Conservation (phyloP, 2,329 filamentous ascomycete genomes). For the Aspergillus ochraceus region DNA sequence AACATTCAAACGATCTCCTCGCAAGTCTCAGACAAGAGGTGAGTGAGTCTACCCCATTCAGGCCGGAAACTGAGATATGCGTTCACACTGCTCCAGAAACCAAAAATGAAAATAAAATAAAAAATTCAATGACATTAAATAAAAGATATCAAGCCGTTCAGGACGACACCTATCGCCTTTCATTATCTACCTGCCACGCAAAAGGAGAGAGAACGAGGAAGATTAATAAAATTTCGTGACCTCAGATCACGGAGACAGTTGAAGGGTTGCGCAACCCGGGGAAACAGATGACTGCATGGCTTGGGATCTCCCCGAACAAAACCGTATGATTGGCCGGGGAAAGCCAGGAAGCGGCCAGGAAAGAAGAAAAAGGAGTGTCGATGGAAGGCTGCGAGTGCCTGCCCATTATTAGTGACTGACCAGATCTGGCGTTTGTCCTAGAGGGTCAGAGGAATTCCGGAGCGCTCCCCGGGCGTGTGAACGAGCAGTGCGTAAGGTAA, state of each 20-base stretch:
- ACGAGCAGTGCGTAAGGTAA: too few species aligned
- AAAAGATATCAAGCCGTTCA: not conserved
- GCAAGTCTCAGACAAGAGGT: not conserved
- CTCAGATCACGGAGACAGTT: not conserved
- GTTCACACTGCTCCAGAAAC: too few species aligned
- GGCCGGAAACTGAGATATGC: too few species aligned
- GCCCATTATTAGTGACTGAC: too few species aligned
- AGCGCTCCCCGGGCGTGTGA: too few species aligned
- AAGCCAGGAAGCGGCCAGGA: not conserved
- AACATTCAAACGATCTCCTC: not conserved
- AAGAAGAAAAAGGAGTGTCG: not conserved
- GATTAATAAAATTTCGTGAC: too few species aligned
- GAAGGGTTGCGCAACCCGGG: not conserved
- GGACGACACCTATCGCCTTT: not conserved
- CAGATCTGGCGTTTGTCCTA: too few species aligned
- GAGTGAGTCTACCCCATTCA: not conserved
- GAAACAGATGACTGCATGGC: not conserved
- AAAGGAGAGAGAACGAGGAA: not conserved
- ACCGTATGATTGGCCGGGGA: not conserved
- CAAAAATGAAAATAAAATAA: too few species aligned
- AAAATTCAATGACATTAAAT: not conserved
- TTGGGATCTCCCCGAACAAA: not conserved
- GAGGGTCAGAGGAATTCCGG: too few species aligned
- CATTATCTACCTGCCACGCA: not conserved
- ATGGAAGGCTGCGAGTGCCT: not conserved